Percentiles rank a stretch among this genome's conserved stretches.
Evolutionary conservation across 306 rosid genomes (phyloP).

Genomic region (Dicorynia guianensis): DNA sequence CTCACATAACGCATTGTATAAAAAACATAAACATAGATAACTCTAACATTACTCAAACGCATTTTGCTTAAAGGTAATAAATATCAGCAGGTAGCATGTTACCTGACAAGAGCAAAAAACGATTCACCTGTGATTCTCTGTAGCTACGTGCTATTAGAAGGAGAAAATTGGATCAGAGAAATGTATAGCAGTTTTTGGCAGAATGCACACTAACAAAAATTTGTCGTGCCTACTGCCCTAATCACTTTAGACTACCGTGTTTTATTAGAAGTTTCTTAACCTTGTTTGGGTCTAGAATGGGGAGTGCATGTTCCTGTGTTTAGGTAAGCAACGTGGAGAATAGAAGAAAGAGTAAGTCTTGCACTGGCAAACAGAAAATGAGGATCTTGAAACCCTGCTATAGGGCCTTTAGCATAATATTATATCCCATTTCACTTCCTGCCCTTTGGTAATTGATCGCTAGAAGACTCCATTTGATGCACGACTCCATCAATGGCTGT

Average conservation of each 20-base stretch:
- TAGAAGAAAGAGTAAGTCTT: not conserved
- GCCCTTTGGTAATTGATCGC: not conserved
- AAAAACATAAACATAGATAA: no score
- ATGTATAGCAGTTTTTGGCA: not conserved
- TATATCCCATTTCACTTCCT: not conserved
- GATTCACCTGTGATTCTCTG: not conserved
- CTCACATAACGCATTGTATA: no score
- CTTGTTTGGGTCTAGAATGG: not conserved
- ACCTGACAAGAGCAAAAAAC: not conserved
- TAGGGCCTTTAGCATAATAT: no score
- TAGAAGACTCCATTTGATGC: constrained; percentile 6
- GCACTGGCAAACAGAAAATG: not conserved
- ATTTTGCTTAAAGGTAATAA: constrained; percentile 15
- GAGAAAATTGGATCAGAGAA: not conserved
- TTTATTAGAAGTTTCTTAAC: not conserved
- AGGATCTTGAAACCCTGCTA: not conserved
- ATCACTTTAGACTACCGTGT: no score
- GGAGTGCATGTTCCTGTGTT: not conserved
- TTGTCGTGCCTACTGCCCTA: not conserved
- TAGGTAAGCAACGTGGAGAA: constrained; percentile 1
- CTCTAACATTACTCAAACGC: no score
- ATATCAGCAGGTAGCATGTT: constrained; percentile 21
- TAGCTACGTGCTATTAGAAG: constrained; percentile 8
- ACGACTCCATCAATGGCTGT: not conserved
- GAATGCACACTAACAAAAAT: not conserved